Percentiles rank a stretch among this genome's conserved stretches.
These are phyloP conservation scores for Mycena haematopus DNA, from an alignment of 768 basidiomycete species.

Conservation along the genomic window DNA sequence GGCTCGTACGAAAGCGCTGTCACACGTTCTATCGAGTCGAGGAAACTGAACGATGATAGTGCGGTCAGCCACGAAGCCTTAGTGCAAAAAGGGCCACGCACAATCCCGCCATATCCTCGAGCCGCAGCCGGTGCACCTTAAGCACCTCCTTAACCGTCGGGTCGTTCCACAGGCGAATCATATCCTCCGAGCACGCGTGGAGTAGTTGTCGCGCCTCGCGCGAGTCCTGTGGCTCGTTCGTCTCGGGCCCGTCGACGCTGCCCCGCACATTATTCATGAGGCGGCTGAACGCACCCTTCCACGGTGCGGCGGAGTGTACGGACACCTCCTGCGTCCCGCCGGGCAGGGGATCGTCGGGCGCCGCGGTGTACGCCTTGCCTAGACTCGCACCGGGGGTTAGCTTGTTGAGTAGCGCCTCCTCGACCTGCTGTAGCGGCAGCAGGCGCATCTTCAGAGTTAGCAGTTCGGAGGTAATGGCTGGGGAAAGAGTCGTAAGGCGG, in stretches of 20 bases:
- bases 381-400: constrained; percentile 44
- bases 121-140: constrained; percentile 47
- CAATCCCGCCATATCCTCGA: constrained; percentile 56
- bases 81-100: neutral
- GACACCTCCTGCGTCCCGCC: constrained; percentile 38
- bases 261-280: constrained; percentile 36
- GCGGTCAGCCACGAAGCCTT: neutral
- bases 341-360: neutral
- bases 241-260: constrained; percentile 38
- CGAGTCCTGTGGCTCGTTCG: constrained; percentile 40
- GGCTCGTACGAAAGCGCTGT: constrained; percentile 54
- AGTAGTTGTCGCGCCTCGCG: constrained; percentile 52
- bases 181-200: constrained; percentile 57
- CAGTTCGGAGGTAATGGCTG: constrained; percentile 38
- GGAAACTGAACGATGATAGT: constrained; percentile 44
- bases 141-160: constrained; percentile 49
- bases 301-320: constrained; percentile 41
- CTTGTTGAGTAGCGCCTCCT: constrained; percentile 54
- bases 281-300: constrained; percentile 45
- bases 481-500: too few relatives aligned
- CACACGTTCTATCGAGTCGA: constrained; percentile 55
- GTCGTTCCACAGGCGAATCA: constrained; percentile 57
- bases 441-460: constrained; percentile 56
- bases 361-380: constrained; percentile 4
- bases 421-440: constrained; percentile 57